Base-by-base conservation (phyloP, 768 basidiomycete species). In the Pisolithus sp. region DNA sequence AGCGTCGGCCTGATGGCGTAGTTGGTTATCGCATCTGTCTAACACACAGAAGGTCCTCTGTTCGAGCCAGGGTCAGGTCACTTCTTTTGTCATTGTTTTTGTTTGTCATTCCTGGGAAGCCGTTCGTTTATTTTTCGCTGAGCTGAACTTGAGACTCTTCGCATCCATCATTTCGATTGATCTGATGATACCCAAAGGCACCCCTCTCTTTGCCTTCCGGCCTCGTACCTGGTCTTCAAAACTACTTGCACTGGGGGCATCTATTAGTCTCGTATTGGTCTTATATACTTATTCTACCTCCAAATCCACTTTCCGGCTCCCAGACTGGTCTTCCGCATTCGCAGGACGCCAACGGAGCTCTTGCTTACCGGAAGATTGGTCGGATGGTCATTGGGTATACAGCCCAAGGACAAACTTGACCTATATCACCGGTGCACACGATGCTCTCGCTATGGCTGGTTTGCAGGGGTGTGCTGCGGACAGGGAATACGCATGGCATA, bases 11-110 rank as follows among this genome's bases (percentile, higher is more conserved):
- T 64, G 79, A 78, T 83, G 82, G 82, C 79, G 82, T 85, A 83
- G 80, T 82, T 84, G 82, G 82, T 84, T 83, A 85, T 85, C 81
- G 79, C 82, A 81, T 83, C 80, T 82, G 82, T 83, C 81, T 83
- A 81, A 85, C 82, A 83, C 82, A 82, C 81, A 81, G 81, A 80
- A 81, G 81, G 80, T 78, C 81, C 74, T 71, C 80, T 76, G 81
- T 82, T 82, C 79, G 80, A 82, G 63, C 79, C 80, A 75, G 79
- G 77, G 69, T 79, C 78, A 63, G 59, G 68, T 67, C 66, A 67
- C 39, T 24, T 5, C 28, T 49, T 53, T 37, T 37, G 15, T 47
- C 21, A 7, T 28, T 34, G 46, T 30, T 47, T 44, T 44, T 17
- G 0, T 17, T 28, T 17, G 24, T 15, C 6, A 28, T 31, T 45